Base-by-base conservation (phyloP, 2,329 filamentous ascomycete species). In the Fusarium devonianum region DNA sequence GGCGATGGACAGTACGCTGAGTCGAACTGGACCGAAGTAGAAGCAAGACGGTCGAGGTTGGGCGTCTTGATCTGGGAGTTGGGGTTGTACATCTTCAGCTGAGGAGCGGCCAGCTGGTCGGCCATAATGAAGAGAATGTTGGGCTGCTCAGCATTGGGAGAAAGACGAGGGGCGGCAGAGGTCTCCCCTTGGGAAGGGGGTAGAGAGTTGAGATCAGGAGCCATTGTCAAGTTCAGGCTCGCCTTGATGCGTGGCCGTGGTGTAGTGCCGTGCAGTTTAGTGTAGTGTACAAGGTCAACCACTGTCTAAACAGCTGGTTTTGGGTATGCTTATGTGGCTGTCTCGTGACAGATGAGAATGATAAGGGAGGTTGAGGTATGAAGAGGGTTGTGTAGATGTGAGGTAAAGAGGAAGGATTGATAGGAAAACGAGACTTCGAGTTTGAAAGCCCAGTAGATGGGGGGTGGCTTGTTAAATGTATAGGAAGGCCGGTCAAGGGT, bases 1-100 rank as follows among this genome's bases (percentile, higher is more conserved):
- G 92, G 92, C 9, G 92, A 92, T 53, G 93, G 93, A 77, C 92
- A 96, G 78, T 97, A 97, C 14, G 92, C 92, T 26, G 89, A 94
- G 70, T 96, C 89, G 69, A 97, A 97, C 69, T 95, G 89, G 22
- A 96, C 92, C 8, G 91, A 89, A 53, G 84, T 84, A 59, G 86
- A 83, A 2, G 92, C 91, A 56, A 97, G 81, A 40, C 85, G 83
- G 73, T 97, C 90, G 52, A 97, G 83, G 74, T 97, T 87, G 36
- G 92, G 92, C 1, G 92, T 97, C 74, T 92, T 90, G 80, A 97
- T 96, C 69, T 90, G 88, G 2, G 92, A 96, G 41, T 88, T 79
- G 34, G 86, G 82, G 72, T 97, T 92, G 78, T 97, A 92, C 78
- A 96, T 93, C 77, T 92, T 93, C 62, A 97, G 84, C 63, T 92